phyloP scores from a whole-genome alignment of 208 protist species.

The Lotmaria passim region DNA sequence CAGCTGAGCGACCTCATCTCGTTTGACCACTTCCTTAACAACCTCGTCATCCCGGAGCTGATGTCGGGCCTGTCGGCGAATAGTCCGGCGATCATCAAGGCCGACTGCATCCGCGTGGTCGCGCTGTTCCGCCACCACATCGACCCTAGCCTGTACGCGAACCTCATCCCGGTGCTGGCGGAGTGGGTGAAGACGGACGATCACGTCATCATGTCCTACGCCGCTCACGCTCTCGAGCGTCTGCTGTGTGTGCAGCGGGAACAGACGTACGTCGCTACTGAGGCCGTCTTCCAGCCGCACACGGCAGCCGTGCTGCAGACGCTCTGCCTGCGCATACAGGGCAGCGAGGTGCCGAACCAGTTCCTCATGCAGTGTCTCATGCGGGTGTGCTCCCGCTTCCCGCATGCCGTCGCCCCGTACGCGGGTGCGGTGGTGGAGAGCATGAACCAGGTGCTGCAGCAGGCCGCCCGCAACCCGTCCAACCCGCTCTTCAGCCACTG shows the following conservation, averaged over 20 bases:
- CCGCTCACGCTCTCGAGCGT: constrained; percentile 91
- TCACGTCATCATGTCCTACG: constrained; percentile 94
- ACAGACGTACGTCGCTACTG: constrained; percentile 37
- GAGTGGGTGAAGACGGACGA: constrained; percentile 69
- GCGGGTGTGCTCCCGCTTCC: constrained; percentile 64
- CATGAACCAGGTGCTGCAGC: constrained; percentile 49
- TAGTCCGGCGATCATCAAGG: constrained; percentile 90
- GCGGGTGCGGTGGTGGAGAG: constrained; percentile 60
- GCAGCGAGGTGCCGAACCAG: constrained; percentile 67
- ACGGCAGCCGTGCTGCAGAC: constrained; percentile 67
- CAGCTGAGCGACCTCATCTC: constrained; percentile 81
- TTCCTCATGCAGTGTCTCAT: constrained; percentile 95
- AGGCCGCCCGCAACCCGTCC: constrained; percentile 89
- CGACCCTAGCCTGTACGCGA: constrained; percentile 34
- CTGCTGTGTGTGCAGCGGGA: constrained; percentile 77
- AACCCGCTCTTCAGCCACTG: constrained; percentile 97
- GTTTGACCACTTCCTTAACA: constrained; percentile 87
- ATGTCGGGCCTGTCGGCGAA: constrained; percentile 40
- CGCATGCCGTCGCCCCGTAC: constrained; percentile 54
- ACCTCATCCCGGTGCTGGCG: constrained; percentile 74
- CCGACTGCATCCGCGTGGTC: constrained; percentile 96
- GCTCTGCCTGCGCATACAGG: constrained; percentile 84
- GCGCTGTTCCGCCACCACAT: constrained; percentile 94
- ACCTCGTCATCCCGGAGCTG: constrained; percentile 92
- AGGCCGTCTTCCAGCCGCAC: constrained; percentile 52